A percentile compares a stretch with the other conserved stretches of the same genome.
phyloP scores from a whole-genome alignment of 495 filamentous ascomycete genomes.

The Neurospora africana region DNA sequence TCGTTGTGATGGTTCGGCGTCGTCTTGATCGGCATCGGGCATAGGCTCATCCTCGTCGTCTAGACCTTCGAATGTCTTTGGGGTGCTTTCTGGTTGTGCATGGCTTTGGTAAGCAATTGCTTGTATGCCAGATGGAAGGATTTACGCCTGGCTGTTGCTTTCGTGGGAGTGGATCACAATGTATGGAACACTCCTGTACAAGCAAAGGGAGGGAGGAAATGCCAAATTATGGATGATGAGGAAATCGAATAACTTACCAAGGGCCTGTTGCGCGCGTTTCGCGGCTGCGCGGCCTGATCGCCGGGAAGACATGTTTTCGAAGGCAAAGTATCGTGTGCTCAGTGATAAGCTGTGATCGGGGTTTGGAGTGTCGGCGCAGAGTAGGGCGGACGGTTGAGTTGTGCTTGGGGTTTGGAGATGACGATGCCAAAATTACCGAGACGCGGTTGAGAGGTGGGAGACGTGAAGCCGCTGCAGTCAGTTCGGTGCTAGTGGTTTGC shows the following conservation, averaged over 20 bases:
- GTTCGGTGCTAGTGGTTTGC: background rate
- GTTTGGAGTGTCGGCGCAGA: background rate
- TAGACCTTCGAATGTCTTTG: constrained; percentile 34
- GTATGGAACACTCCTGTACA: background rate
- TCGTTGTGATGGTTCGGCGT: constrained; percentile 18
- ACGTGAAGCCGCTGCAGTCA: background rate
- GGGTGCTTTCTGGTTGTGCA: constrained; percentile 37
- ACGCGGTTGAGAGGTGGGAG: background rate
- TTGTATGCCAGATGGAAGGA: background rate
- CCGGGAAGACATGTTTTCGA: constrained; percentile 17
- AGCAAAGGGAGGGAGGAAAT: background rate
- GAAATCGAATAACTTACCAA: constrained; percentile 14
- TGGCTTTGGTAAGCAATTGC: constrained; percentile 6
- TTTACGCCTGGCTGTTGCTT: background rate
- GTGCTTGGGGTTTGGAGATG: background rate
- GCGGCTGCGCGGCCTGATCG: constrained; percentile 24
- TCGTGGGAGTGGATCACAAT: background rate
- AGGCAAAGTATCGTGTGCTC: background rate
- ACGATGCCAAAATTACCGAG: background rate
- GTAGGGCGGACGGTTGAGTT: background rate
- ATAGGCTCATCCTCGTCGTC: constrained; percentile 43
- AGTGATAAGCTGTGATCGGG: background rate
- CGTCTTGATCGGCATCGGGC: constrained; percentile 35
- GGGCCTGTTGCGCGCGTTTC: constrained; percentile 22
- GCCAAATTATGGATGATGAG: background rate